Conservation (phyloP, 2,329 filamentous ascomycete genomes). For the Aspergillus sp. region DNA sequence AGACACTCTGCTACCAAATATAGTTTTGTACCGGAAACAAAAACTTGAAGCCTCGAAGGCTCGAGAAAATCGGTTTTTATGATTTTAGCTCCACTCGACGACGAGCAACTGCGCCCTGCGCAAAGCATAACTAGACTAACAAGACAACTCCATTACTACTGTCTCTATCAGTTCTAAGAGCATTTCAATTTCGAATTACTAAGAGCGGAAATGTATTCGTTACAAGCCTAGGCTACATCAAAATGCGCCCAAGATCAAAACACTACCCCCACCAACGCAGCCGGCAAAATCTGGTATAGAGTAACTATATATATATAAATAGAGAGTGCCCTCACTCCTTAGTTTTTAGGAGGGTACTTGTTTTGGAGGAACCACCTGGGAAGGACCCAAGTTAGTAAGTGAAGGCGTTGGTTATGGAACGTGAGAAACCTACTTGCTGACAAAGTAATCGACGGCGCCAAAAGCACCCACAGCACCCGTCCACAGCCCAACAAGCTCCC, state of each 20-base stretch:
- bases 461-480: conserved; percentile 46
- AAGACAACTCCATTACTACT: no score
- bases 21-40: not conserved
- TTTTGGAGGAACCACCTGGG: conserved; percentile 51
- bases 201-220: not conserved
- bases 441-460: conserved; percentile 48
- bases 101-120: no score
- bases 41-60: not conserved
- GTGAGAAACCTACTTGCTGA: conserved; percentile 46
- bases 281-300: conserved; percentile 1
- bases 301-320: not conserved
- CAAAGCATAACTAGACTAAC: no score
- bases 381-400: not conserved
- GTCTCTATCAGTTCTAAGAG: no score
- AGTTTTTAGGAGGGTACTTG: conserved; percentile 47
- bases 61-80: not conserved
- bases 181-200: no score
- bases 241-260: not conserved
- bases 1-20: not conserved
- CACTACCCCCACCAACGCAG: not conserved
- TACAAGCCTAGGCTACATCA: not conserved
- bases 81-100: no score
- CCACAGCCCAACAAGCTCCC: conserved; percentile 45
- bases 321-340: not conserved
- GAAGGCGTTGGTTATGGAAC: not conserved